Conservation (phyloP, 2,329 filamentous ascomycete genomes). For the Penicillium griseofulvum region DNA sequence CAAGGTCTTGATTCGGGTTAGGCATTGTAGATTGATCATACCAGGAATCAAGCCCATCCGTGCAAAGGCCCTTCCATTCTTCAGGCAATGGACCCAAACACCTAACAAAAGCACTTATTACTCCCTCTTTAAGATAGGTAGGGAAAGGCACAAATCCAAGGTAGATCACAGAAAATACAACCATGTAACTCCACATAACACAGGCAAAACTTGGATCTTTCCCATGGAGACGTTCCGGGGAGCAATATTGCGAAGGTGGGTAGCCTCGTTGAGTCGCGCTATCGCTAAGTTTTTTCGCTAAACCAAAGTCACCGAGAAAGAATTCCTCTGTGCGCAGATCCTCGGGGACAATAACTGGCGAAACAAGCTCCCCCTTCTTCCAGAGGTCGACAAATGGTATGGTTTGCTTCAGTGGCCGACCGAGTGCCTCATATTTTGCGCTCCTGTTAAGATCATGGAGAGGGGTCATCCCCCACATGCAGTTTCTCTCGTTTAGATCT, state of each 20-base stretch:
- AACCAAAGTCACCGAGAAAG: neutral
- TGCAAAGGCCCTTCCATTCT: slow-evolving; percentile 23
- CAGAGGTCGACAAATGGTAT: neutral
- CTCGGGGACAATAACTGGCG: neutral
- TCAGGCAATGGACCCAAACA: slow-evolving; percentile 26
- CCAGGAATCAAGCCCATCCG: slow-evolving; percentile 20
- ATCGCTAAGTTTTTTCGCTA: neutral
- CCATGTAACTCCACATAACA: slow-evolving; percentile 34
- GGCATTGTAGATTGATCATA: slow-evolving; percentile 24
- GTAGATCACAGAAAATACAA: slow-evolving; percentile 25
- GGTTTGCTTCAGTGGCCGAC: neutral
- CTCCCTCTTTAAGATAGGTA: slow-evolving; percentile 11
- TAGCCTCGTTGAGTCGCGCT: neutral
- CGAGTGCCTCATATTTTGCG: neutral
- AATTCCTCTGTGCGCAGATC: neutral
- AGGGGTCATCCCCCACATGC: neutral
- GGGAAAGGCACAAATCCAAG: slow-evolving; percentile 16
- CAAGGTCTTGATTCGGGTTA: slow-evolving; percentile 4
- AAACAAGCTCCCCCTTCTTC: neutral
- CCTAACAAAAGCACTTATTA: slow-evolving; percentile 17
- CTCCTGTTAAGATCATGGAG: neutral
- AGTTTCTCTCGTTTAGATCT: neutral
- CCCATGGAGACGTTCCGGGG: slow-evolving; percentile 28
- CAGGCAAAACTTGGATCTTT: slow-evolving; percentile 23
- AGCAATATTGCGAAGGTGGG: slow-evolving; percentile 21